A percentile compares a stretch with the other conserved stretches of the same genome.
These are phyloP conservation scores for Obba rivulosa DNA, from an alignment of 768 basidiomycete species.

Conservation along the genomic window DNA sequence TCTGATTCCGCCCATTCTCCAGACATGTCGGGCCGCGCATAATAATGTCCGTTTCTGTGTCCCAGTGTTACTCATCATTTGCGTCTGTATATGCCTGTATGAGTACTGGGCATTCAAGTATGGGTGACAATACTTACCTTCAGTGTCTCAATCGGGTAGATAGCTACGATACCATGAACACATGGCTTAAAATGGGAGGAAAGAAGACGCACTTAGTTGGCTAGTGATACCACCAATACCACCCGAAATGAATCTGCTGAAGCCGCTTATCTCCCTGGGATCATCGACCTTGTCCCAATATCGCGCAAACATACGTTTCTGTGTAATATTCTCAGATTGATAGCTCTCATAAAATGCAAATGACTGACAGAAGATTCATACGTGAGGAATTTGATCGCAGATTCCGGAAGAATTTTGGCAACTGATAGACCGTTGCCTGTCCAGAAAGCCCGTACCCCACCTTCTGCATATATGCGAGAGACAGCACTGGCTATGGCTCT, in stretches of 20 bases:
- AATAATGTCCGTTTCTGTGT: conserved; percentile 51
- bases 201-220: conserved; percentile 68
- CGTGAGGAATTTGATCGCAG: conserved; percentile 95
- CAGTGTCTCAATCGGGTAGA: conserved; percentile 94
- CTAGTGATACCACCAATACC: conserved; percentile 94
- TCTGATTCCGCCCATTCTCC: conserved; percentile 70
- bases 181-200: conserved; percentile 4
- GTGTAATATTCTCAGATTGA: conserved; percentile 6
- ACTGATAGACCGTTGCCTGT: conserved; percentile 95
- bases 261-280: conserved; percentile 80
- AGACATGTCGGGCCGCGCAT: conserved; percentile 66
- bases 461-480: conserved; percentile 80
- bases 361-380: conserved; percentile 85
- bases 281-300: conserved; percentile 92
- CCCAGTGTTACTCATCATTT: conserved; percentile 91
- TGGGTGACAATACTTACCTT: conserved; percentile 47
- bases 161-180: conserved; percentile 46
- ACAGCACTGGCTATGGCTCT: conserved; percentile 70
- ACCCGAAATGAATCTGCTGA: conserved; percentile 90
- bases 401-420: conserved; percentile 95
- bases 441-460: conserved; percentile 91
- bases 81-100: conserved; percentile 50
- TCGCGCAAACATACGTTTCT: conserved; percentile 94
- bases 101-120: not conserved
- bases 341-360: not conserved